Evolutionary conservation across 2,329 filamentous ascomycete genomes (phyloP), one percentile per base, ranked within the genome.

Genomic region (Colletotrichum zoysiae): DNA sequence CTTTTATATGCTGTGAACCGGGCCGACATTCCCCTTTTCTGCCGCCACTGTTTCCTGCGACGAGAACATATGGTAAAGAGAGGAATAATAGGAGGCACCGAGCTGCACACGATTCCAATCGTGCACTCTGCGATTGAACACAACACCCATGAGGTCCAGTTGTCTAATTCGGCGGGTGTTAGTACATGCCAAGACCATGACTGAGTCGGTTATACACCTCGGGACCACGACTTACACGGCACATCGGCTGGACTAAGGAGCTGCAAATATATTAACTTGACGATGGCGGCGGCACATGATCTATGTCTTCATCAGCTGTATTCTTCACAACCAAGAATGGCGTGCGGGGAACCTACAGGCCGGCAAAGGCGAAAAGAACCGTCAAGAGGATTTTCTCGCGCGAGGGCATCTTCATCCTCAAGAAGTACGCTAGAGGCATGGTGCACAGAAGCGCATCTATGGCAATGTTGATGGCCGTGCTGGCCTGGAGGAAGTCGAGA

Each of bases 21-120:
- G 0, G 35, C 30, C 16, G 70, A 50, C 46, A n/a, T 59, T n/a
- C 46, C 40, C 5, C 59, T 42, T 30, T 23, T 20, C 12, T 50
- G 59, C 12, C n/a, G 40, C 38, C 20, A 33, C 20, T 56, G n/a
- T 7, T 48, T 48, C 18, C 48, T 65, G 26, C 35, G 64, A 14
- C 57, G 60, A n/a, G 66, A 57, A 6, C 60, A 65, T 20, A 42
- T 55, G 26, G 65, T 53, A 53, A 77, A 72, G 6, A 79, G 70
- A 2, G 78, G 78, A 8, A 78, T 71, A 42, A 81, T 74, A 11
- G 77, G 76, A 4, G 79, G 79, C n/a, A 81, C 71, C 8, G 79
- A 81, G 12, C 79, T 79, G 71, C 78, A 80, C 42, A 79, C 75
- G 69, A 81, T 81, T 58, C 77, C 78, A 16, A 81, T 73, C 38